Evolutionary conservation across 805 yeast species (phyloP).

Genomic region (Candida adriatica): DNA sequence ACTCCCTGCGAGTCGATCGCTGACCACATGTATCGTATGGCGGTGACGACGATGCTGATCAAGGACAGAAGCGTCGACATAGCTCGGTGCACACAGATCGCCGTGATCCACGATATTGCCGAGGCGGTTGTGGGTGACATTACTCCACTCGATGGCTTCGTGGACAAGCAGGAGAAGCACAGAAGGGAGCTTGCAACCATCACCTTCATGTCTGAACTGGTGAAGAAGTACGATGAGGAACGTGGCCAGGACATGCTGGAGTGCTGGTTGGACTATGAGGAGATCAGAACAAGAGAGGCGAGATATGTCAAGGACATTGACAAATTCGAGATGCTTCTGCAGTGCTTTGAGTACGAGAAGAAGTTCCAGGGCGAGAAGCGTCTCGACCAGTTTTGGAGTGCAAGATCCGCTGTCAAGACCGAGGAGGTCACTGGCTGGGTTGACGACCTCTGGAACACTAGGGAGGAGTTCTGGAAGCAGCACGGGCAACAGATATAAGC

Average conservation of each 20-base stretch:
- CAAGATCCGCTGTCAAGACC: conserved; percentile 59
- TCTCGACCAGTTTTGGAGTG: conserved; percentile 62
- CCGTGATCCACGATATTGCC: conserved; percentile 90
- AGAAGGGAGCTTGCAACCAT: conserved; percentile 73
- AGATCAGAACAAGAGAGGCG: conserved; percentile 75
- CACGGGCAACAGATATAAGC: too few species aligned
- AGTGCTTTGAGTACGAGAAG: conserved; percentile 81
- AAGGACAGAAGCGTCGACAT: conserved; percentile 45
- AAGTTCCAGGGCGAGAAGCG: conserved; percentile 47
- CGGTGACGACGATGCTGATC: conserved; percentile 68
- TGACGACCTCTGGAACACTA: conserved; percentile 44
- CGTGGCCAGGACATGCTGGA: conserved; percentile 62
- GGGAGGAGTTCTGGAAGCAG: conserved; percentile 35
- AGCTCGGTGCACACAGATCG: conserved; percentile 73
- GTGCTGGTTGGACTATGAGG: conserved; percentile 87
- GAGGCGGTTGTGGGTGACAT: conserved; percentile 93
- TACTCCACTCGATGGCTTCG: conserved; percentile 71
- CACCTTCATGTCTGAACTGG: conserved; percentile 50
- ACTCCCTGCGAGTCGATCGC: conserved; percentile 54
- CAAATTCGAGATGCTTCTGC: conserved; percentile 79
- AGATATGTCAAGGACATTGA: conserved; percentile 90
- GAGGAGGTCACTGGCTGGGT: conserved; percentile 66
- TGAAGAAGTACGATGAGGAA: conserved; percentile 53
- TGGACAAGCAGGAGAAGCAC: conserved; percentile 76
- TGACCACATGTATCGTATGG: conserved; percentile 97